These are phyloP conservation scores for Penicillium silybi DNA, from an alignment of 495 filamentous ascomycete genomes.

Conservation along the genomic window DNA sequence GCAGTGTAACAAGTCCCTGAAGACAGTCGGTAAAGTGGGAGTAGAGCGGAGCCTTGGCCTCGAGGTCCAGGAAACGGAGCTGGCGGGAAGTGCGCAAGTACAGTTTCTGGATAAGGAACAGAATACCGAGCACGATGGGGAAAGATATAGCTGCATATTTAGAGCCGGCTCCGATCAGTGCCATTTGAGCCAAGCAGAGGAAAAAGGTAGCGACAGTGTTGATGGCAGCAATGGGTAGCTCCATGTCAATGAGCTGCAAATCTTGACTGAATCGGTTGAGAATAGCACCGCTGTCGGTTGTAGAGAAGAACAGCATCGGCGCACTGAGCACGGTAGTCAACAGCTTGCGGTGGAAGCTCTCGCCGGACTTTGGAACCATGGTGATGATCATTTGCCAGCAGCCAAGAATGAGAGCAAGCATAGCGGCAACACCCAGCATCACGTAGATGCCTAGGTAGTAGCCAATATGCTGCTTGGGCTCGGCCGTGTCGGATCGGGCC, in stretches of 20 bases:
- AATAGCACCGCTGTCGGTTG: conserved; percentile 42
- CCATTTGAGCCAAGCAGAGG: conserved; percentile 47
- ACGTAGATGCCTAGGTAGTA: conserved; percentile 56
- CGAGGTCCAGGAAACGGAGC: conserved; percentile 59
- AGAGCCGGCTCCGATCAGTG: conserved; percentile 47
- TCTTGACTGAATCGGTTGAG: conserved; percentile 59
- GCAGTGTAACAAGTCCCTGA: conserved; percentile 47
- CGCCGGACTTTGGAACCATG: conserved; percentile 51
- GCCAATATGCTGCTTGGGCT: conserved; percentile 40
- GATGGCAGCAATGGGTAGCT: conserved; percentile 45
- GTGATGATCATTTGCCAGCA: conserved; percentile 52
- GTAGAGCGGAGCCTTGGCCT: conserved; percentile 57
- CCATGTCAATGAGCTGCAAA: conserved; percentile 56
- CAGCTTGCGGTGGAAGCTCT: conserved; percentile 45
- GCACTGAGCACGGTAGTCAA: conserved; percentile 48
- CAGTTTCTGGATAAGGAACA: conserved; percentile 55
- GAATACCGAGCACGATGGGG: conserved; percentile 41
- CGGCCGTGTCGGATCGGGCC: conserved; percentile 40
- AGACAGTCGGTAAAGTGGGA: conserved; percentile 55
- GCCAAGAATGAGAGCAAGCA: conserved; percentile 41
- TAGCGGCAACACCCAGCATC: conserved; percentile 43
- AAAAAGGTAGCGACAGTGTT: conserved; percentile 46
- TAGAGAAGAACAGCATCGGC: conserved; percentile 45
- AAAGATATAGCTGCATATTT: conserved; percentile 49
- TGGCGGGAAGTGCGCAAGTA: conserved; percentile 65